Conservation (phyloP, 495 filamentous ascomycete species). For the Clavariopsis aquatica region DNA sequence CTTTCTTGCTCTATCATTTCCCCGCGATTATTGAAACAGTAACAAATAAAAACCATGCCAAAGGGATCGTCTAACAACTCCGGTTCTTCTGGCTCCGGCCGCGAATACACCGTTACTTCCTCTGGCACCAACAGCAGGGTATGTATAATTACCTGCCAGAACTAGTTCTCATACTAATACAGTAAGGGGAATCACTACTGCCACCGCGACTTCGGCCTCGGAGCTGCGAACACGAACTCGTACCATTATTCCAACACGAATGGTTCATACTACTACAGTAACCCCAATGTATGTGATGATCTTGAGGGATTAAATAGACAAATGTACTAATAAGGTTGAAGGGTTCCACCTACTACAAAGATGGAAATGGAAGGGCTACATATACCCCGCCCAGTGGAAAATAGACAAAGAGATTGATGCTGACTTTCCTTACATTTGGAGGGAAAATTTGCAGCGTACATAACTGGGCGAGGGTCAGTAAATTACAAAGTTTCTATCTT, state of each 20-base stretch:
- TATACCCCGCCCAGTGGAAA: slow-evolving; percentile 15
- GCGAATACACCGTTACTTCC: slow-evolving; percentile 27
- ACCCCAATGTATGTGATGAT: slow-evolving; percentile 48
- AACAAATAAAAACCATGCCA: too few species aligned
- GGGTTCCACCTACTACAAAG: slow-evolving; percentile 25
- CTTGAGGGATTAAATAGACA: background rate
- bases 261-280: slow-evolving; percentile 63
- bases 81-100: background rate
- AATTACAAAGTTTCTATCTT: too few species aligned
- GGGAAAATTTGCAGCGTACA: too few species aligned
- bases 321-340: background rate
- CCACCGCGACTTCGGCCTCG: slow-evolving; percentile 54
- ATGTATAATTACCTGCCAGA: background rate
- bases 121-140: slow-evolving; percentile 35
- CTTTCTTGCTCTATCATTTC: too few species aligned
- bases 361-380: slow-evolving; percentile 11
- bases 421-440: too few species aligned
- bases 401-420: too few species aligned
- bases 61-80: slow-evolving; percentile 5
- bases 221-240: slow-evolving; percentile 51
- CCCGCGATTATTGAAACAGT: too few species aligned
- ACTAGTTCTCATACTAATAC: background rate
- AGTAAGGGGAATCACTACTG: slow-evolving; percentile 54
- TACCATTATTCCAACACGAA: slow-evolving; percentile 61
- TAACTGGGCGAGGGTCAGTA: too few species aligned